Conservation (phyloP, 805 yeast genomes). For the Yamadazyma endophytica region DNA sequence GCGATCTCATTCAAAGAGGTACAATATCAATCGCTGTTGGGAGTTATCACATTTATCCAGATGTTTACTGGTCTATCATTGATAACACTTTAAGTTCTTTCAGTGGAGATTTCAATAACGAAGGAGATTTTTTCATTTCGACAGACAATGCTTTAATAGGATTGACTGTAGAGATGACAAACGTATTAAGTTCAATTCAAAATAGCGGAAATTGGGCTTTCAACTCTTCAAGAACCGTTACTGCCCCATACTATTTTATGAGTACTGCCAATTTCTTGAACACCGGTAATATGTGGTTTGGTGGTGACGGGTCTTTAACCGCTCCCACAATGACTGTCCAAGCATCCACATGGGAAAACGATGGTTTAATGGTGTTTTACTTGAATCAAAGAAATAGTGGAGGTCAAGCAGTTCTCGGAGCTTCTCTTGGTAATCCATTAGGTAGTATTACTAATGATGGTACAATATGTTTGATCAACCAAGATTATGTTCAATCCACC, state of each 20-base stretch:
- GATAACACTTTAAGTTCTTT: constrained; percentile 10
- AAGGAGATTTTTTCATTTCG: constrained; percentile 15
- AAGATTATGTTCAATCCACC: constrained; percentile 18
- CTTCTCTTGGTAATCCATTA: constrained; percentile 1
- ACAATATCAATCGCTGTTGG: constrained; percentile 1
- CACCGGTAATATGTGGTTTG: constrained; percentile 16
- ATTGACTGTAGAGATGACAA: constrained; percentile 11
- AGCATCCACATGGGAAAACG: constrained; percentile 11
- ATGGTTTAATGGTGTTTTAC: constrained; percentile 16
- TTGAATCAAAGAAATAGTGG: constrained; percentile 12
- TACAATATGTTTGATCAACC: constrained; percentile 21
- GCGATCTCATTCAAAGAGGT: constrained; percentile 4
- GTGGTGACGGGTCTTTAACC: constrained; percentile 11
- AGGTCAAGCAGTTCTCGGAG: constrained; percentile 14
- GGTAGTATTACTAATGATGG: constrained; percentile 16
- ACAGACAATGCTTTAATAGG: constrained; percentile 13
- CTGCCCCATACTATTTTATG: constrained; percentile 12
- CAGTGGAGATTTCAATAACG: constrained; percentile 10
- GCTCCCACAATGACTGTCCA: constrained; percentile 6
- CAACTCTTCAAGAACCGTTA: constrained; percentile 10
- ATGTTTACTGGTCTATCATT: constrained; percentile 16
- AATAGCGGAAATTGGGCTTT: constrained; percentile 15
- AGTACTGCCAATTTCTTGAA: constrained; percentile 7
- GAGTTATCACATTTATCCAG: constrained; percentile 4
- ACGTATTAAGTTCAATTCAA: constrained; percentile 4